phyloP scores from a whole-genome alignment of 805 yeast genomes.

The Zygosaccharomyces bisporus region DNA sequence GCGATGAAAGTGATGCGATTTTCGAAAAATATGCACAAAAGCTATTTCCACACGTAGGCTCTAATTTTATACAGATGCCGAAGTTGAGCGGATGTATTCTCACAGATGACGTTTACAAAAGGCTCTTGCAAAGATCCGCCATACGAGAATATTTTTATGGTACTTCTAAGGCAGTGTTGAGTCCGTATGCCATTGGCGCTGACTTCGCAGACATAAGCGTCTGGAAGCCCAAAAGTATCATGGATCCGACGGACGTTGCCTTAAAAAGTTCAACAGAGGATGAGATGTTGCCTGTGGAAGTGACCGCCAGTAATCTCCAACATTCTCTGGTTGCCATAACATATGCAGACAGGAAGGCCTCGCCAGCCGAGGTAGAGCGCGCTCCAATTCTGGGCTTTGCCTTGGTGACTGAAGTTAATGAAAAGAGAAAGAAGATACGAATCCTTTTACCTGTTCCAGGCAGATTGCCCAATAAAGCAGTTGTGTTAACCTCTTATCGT shows the following conservation, averaged over 20 bases:
- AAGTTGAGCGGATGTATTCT: conserved; percentile 76
- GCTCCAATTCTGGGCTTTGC: conserved; percentile 76
- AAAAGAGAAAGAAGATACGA: conserved; percentile 60
- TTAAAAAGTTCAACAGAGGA: conserved; percentile 23
- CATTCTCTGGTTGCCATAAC: conserved; percentile 71
- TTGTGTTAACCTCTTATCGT: conserved; percentile 72
- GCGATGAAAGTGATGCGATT: conserved; percentile 16
- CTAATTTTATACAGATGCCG: conserved; percentile 51
- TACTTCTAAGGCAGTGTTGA: conserved; percentile 54
- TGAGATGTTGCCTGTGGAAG: conserved; percentile 39
- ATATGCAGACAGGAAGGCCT: conserved; percentile 46
- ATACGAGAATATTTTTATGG: conserved; percentile 93
- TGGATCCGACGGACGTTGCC: conserved; percentile 24
- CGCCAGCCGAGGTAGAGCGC: conserved; percentile 45
- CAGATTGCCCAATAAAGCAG: conserved; percentile 66
- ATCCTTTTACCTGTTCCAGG: conserved; percentile 87
- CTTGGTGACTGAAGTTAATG: conserved; percentile 67
- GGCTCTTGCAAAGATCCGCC: conserved; percentile 69
- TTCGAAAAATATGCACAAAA: conserved; percentile 17
- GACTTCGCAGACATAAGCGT: conserved; percentile 59
- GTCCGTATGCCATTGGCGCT: conserved; percentile 82
- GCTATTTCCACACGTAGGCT: conserved; percentile 14
- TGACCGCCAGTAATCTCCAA: conserved; percentile 55
- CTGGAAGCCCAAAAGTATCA: conserved; percentile 49
- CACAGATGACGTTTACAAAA: conserved; percentile 59